These are phyloP conservation scores for Nothophytophthora sp. DNA, from an alignment of 352 stramenopile species.

Conservation along the genomic window DNA sequence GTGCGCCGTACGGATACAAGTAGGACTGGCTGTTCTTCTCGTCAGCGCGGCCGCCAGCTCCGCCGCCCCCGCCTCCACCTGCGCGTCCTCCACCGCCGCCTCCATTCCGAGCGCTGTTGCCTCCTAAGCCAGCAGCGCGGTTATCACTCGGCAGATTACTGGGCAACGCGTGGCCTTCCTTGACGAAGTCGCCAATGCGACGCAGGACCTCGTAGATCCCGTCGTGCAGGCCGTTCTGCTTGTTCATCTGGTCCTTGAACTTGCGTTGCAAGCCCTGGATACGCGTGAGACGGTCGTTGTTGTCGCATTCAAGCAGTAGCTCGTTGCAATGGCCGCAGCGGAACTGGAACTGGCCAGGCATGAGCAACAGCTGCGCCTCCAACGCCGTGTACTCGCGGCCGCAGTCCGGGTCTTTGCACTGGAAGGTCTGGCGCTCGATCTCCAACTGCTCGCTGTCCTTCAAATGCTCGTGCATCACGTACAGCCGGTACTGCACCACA, in stretches of 20 bases:
- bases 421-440: conserved; percentile 87
- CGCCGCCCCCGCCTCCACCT: conserved; percentile 37
- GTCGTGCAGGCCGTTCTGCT: conserved; percentile 80
- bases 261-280: conserved; percentile 83
- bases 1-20: conserved; percentile 75
- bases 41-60: conserved; percentile 30
- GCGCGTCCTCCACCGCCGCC: conserved; percentile 46
- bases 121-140: conserved; percentile 72
- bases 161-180: conserved; percentile 70
- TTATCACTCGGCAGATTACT: conserved; percentile 89
- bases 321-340: conserved; percentile 88
- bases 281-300: conserved; percentile 77
- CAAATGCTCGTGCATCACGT: conserved; percentile 86
- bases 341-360: conserved; percentile 84
- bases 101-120: conserved; percentile 53
- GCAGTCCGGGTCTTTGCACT: conserved; percentile 85
- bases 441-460: conserved; percentile 87
- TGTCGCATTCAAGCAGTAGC: conserved; percentile 84
- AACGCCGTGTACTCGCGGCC: conserved; percentile 87
- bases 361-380: conserved; percentile 80
- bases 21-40: conserved; percentile 82
- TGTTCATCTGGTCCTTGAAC: conserved; percentile 91
- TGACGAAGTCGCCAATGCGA: conserved; percentile 80
- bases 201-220: conserved; percentile 85
- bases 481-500: conserved; percentile 87